A percentile compares a stretch with the other conserved stretches of the same genome.
Evolutionary conservation across 73 alveolate genomes (phyloP).

Genomic region (Paramecium sonneborni): DNA sequence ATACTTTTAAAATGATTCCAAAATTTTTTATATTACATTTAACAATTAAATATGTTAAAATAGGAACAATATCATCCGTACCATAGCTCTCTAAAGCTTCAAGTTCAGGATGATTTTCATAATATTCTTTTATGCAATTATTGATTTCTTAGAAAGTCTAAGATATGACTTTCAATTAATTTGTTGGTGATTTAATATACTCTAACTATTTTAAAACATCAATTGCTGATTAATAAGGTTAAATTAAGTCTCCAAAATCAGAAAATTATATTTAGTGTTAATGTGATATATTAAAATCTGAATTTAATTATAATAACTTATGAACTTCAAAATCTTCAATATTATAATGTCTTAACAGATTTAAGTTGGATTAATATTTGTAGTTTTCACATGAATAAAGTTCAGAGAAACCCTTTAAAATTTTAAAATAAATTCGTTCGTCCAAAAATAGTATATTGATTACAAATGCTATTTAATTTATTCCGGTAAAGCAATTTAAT

Average conservation of each 20-base stretch:
- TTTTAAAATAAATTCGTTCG: neutral
- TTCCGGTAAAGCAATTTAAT: neutral
- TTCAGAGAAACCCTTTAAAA: neutral
- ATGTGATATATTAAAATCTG: neutral
- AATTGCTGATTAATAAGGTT: neutral
- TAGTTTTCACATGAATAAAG: neutral
- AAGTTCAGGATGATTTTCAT: neutral
- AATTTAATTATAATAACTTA: neutral
- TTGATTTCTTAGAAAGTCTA: neutral
- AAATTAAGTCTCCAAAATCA: neutral
- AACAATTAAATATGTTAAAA: neutral
- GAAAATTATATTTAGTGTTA: neutral
- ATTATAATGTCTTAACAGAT: neutral
- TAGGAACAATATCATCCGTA: conserved; percentile 5
- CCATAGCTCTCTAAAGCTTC: neutral
- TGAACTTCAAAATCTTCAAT: neutral
- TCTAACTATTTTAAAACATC: neutral
- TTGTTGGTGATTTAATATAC: neutral
- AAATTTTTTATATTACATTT: neutral
- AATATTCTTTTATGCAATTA: neutral
- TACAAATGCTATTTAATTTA: neutral
- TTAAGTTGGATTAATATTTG: neutral
- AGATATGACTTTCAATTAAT: neutral
- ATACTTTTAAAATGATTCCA: neutral
- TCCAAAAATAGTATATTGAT: neutral